Evolutionary conservation across 805 yeast species (phyloP), one percentile per base, ranked within the genome.

Genomic region (Barnettozyma pratensis): DNA sequence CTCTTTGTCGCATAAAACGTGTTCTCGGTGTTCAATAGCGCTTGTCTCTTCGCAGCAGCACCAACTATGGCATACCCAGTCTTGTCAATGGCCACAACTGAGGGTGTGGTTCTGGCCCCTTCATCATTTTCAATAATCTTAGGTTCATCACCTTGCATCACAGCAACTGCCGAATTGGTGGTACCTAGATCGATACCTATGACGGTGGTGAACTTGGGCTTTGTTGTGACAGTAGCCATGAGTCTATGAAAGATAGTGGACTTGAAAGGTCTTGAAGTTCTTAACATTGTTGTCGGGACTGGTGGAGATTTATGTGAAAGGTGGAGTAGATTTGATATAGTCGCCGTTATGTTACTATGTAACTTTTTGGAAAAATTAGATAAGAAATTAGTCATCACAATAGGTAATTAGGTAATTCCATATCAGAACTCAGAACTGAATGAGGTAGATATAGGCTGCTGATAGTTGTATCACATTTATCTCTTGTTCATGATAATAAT

Each of bases 101-200:
- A 85, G 1, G 92, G 94, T 0, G 91, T 85, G 5, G 94, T 85
- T 61, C 91, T 72, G 41, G 80, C 79, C 35, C 92, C 94, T 68
- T 86, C 87, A 52, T 82, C 85, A 61, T 85, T 83, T 66, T 85
- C 91, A 44, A 87, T 74, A 50, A 86, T 84, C 52, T 72, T 71
- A 29, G 89, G 81, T 30, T 75, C 73, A 54, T 78, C 71, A 41
- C 85, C 84, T 57, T 79, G 78, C 70, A 83, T 81, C 48, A 84
- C 71, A 9, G 95, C 95, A 32, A 86, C 92, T 3, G 94, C 95
- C 40, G 92, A 85, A 68, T 87, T 87, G 40, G 96, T 87, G 26
- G 96, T 87, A 29, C 96, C 96, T 48, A 87, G 67, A 66, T 87
- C 96, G 54, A 87, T 86, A 49, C 96, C 96, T 44, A 85, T 79